Percentiles rank a stretch among this genome's conserved stretches.
Conservation (phyloP, 306 rosid species). For the Prunus mume region DNA sequence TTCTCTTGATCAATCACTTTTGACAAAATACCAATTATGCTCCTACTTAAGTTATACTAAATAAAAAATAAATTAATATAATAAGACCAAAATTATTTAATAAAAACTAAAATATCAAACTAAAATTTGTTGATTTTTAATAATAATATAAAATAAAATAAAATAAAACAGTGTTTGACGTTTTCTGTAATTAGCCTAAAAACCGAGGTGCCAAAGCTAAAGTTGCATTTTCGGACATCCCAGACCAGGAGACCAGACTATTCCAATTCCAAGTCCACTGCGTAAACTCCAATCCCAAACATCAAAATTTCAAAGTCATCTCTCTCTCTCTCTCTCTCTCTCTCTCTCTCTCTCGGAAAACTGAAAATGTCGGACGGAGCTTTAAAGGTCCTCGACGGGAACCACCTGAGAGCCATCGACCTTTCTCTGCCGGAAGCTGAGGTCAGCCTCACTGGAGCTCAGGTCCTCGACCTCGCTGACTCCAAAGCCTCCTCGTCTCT, state of each 20-base stretch:
- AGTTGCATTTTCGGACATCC: too few species aligned
- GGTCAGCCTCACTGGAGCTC: slow-evolving; percentile 49
- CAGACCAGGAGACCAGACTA: slow-evolving; percentile 7
- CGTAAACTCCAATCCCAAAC: not conserved
- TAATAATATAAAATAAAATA: too few species aligned
- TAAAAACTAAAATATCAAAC: too few species aligned
- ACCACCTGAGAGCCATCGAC: slow-evolving; percentile 45
- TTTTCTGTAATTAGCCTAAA: not conserved
- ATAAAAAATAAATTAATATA: too few species aligned
- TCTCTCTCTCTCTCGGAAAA: slow-evolving; percentile 15
- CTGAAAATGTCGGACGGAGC: slow-evolving; percentile 64
- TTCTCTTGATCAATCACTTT: too few species aligned
- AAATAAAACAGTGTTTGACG: too few species aligned
- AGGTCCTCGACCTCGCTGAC: slow-evolving; percentile 59
- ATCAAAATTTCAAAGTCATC: slow-evolving; percentile 10
- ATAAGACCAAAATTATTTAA: too few species aligned
- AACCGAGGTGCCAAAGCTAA: not conserved
- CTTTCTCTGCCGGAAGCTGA: slow-evolving; percentile 35
- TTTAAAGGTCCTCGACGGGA: slow-evolving; percentile 69
- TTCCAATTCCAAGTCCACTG: slow-evolving; percentile 18
- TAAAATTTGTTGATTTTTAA: too few species aligned
- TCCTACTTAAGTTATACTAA: too few species aligned
- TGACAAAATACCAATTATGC: too few species aligned
- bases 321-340: slow-evolving; percentile 4
- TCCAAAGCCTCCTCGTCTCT: slow-evolving; percentile 51